Base-by-base conservation (phyloP, 108 stramenopile genomes). In the Stephanodiscus triporus region DNA sequence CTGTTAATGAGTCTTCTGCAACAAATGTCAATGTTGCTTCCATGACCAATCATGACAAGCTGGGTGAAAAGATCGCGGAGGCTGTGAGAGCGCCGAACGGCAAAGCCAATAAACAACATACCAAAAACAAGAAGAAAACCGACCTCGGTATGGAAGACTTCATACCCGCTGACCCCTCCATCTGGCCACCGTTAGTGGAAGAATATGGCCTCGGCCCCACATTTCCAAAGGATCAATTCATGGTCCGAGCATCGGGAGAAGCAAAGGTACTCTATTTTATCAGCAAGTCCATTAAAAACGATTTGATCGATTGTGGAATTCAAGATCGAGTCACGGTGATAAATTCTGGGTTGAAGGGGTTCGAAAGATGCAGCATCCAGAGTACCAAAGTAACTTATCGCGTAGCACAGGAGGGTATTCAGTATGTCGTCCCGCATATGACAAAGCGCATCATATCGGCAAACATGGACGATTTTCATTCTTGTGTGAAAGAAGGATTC, bases 381-480 rank as follows among this genome's bases (percentile, higher is more conserved):
- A 80, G 77, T 26, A 80, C 82, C 48, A 76, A 57, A 1, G 77
- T 76, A 3, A 71, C 40, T 17, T 91, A 90, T 61, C 84, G 94
- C 32, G 60, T 92, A 26, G 58, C 85, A n/a, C 94, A 95, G 80
- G 94, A 92, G 75, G 91, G 79, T 14, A 81, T 89, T 24, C 94
- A 92, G 49, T 92, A 86, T 62, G 73, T 92, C 26, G 82, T 85
- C 0, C 94, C 91, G 10, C 74, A 91, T 73, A 92, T 95, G 94
- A 89, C 84, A 9, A 91, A 92, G 48, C 86, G 94, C 2, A 81
- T 92, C 42, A 19, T 95, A 8, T 57, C 65, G 19, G 88, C 76
- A n/a, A 67, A 54, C 19, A 47, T 82, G 32, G 80, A 89, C 50
- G 94, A 95, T 68, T 95, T 95, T 65, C 53, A 82, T 27, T 78